Conservation (phyloP, 1,284 basidiomycete species). For the Neotropicomus parvogracilis region DNA sequence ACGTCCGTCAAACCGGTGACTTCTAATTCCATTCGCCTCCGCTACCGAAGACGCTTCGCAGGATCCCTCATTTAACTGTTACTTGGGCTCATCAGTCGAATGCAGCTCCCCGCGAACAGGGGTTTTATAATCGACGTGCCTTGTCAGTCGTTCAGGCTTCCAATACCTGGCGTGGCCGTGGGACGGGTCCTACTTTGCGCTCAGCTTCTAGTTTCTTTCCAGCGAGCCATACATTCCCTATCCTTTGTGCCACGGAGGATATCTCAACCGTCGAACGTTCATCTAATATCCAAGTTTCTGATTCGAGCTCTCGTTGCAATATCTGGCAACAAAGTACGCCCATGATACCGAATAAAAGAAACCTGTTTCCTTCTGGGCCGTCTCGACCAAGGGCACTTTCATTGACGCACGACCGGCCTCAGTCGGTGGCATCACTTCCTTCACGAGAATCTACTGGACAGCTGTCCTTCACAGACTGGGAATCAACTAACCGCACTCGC, state of each 20-base stretch:
- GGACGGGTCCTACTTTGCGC: slow-evolving; percentile 4
- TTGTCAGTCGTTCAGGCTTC: slow-evolving; percentile 7
- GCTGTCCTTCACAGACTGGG: slow-evolving; percentile 29
- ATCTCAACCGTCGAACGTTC: slow-evolving; percentile 1
- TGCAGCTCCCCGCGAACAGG: slow-evolving; percentile 21
- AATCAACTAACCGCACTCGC: slow-evolving; percentile 22
- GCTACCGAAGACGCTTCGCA: slow-evolving; percentile 54
- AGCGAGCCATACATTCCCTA: slow-evolving; percentile 23
- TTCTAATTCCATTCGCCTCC: slow-evolving; percentile 5
- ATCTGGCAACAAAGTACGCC: slow-evolving; percentile 17
- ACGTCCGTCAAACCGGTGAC: not conserved
- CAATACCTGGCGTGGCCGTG: slow-evolving; percentile 28
- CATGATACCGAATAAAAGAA: slow-evolving; percentile 1
- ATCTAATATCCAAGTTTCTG: not conserved
- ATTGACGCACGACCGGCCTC: slow-evolving; percentile 27
- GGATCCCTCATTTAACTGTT: slow-evolving; percentile 65
- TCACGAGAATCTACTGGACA: slow-evolving; percentile 33
- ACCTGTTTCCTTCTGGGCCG: slow-evolving; percentile 6
- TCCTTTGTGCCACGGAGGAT: slow-evolving; percentile 5
- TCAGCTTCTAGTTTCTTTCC: slow-evolving; percentile 22
- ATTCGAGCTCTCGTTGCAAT: slow-evolving; percentile 3
- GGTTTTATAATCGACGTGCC: slow-evolving; percentile 17
- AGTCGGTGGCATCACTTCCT: slow-evolving; percentile 18
- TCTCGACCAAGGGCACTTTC: slow-evolving; percentile 30
- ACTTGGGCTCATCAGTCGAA: slow-evolving; percentile 68